Evolutionary conservation across 2,329 filamentous ascomycete genomes (phyloP).

Genomic region (Clonostachys chloroleuca): DNA sequence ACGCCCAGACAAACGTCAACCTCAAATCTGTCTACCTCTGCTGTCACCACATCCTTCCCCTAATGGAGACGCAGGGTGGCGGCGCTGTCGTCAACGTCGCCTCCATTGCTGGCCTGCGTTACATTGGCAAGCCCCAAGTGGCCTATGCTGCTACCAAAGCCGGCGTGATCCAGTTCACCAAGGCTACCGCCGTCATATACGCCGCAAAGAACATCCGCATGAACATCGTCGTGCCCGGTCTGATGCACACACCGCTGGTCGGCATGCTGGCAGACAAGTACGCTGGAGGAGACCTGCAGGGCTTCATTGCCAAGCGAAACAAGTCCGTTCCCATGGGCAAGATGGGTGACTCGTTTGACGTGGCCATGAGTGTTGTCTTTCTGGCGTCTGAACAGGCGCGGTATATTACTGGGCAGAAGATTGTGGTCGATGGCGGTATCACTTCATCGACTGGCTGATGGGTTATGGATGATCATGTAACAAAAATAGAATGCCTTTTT

Average conservation of each 20-base stretch:
- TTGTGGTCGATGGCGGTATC: constrained; percentile 42
- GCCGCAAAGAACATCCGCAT: constrained; percentile 39
- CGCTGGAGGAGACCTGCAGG: too few relatives aligned
- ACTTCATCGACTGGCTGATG: constrained; percentile 32
- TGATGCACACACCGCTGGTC: too few relatives aligned
- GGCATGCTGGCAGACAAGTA: constrained; percentile 43
- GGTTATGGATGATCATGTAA: too few relatives aligned
- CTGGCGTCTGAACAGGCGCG: constrained; percentile 52
- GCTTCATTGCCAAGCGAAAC: constrained; percentile 46
- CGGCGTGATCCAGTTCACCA: constrained; percentile 44
- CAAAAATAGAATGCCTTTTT: too few relatives aligned
- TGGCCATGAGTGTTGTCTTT: constrained; percentile 51
- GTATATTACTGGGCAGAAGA: constrained; percentile 55
- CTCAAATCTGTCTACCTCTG: constrained; percentile 50
- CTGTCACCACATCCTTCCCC: constrained; percentile 44
- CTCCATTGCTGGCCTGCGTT: constrained; percentile 47
- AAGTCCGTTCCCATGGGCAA: constrained; percentile 52
- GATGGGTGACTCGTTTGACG: constrained; percentile 57
- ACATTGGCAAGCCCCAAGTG: constrained; percentile 43
- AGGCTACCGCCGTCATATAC: constrained; percentile 44
- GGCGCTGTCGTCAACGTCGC: constrained; percentile 29
- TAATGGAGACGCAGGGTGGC: constrained; percentile 43
- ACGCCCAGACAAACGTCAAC: constrained; percentile 48
- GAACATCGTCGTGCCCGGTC: too few relatives aligned
- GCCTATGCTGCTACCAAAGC: constrained; percentile 48